A percentile compares a stretch with the other conserved stretches of the same genome.
Evolutionary conservation across 2,329 filamentous ascomycete genomes (phyloP).

Genomic region (Diaporthe destruens): DNA sequence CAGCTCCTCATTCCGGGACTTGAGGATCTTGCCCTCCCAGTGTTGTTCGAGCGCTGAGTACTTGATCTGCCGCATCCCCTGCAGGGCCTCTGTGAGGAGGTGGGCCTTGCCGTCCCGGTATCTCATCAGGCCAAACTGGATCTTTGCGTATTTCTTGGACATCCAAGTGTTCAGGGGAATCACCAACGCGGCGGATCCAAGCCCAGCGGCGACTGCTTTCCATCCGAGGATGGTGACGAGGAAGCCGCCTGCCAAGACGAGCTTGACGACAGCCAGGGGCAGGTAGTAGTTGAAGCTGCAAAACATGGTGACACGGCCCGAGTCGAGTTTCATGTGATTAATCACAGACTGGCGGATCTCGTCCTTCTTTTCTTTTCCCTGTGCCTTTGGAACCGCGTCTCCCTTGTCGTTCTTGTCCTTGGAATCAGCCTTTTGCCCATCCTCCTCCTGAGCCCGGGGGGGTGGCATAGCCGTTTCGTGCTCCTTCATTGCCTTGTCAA

Average conservation of each 20-base stretch:
- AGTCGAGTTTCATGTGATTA: conserved; percentile 54
- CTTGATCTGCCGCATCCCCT: conserved; percentile 55
- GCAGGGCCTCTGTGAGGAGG: conserved; percentile 52
- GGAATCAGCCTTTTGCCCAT: conserved; percentile 39
- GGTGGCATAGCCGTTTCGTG: conserved; percentile 50
- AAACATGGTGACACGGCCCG: conserved; percentile 45
- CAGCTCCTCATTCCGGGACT: conserved; percentile 52
- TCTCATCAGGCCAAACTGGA: conserved; percentile 53
- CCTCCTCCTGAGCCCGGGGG: conserved; percentile 33
- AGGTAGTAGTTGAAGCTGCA: conserved; percentile 48
- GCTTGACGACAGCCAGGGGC: conserved; percentile 52
- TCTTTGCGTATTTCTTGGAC: conserved; percentile 49
- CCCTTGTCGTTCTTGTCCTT: conserved; percentile 39
- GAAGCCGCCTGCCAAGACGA: conserved; percentile 50
- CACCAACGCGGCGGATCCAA: conserved; percentile 47
- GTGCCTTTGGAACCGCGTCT: conserved; percentile 14
- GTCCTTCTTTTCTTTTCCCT: conserved; percentile 42
- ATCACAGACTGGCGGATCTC: conserved; percentile 52
- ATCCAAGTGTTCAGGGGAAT: conserved; percentile 49
- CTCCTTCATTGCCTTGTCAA: conserved; percentile 52
- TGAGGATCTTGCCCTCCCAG: conserved; percentile 52
- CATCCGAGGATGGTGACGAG: conserved; percentile 50
- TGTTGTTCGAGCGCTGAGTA: conserved; percentile 53
- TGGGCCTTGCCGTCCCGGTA: conserved; percentile 53
- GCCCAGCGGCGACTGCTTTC: conserved; percentile 49